phyloP scores from a whole-genome alignment of 2,329 filamentous ascomycete genomes.

The Aureobasidium namibiae region DNA sequence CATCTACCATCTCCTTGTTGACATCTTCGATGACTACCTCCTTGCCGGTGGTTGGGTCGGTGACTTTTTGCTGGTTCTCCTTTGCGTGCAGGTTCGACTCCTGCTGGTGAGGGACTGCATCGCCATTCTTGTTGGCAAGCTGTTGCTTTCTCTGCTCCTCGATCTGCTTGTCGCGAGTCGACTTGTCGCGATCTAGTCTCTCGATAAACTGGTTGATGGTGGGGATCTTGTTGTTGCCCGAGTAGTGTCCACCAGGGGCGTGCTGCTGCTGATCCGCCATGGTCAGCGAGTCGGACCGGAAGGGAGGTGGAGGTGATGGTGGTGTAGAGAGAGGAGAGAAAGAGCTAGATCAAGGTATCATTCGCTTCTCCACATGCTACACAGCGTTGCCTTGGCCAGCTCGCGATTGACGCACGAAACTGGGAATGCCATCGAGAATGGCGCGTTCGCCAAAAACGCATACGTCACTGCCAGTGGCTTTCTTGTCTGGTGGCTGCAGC shows the following conservation, averaged over 20 bases:
- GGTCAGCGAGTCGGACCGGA: slow-evolving; percentile 8
- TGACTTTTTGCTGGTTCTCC: slow-evolving; percentile 53
- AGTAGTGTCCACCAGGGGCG: slow-evolving; percentile 63
- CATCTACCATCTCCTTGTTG: slow-evolving; percentile 59
- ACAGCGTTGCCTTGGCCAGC: slow-evolving; percentile 2
- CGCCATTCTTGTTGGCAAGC: slow-evolving; percentile 17
- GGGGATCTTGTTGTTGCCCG: slow-evolving; percentile 73
- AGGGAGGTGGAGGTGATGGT: neutral
- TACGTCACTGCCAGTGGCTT: slow-evolving; percentile 2
- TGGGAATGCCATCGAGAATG: slow-evolving; percentile 5
- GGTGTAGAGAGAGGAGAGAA: neutral
- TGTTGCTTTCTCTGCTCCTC: slow-evolving; percentile 45
- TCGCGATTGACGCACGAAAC: slow-evolving; percentile 2
- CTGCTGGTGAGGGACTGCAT: slow-evolving; percentile 40
- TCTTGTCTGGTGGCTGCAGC: neutral
- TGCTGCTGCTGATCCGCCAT: slow-evolving; percentile 42
- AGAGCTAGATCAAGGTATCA: neutral
- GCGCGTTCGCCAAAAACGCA: neutral
- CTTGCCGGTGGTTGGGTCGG: slow-evolving; percentile 80
- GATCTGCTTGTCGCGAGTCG: slow-evolving; percentile 61
- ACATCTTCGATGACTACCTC: slow-evolving; percentile 81
- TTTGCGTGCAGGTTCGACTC: slow-evolving; percentile 32
- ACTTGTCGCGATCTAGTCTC: slow-evolving; percentile 70
- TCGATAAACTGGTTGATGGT: slow-evolving; percentile 80
- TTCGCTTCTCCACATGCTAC: neutral